Evolutionary conservation across 441 rosid species (phyloP).

Genomic region (Euphorbia celastroides): DNA sequence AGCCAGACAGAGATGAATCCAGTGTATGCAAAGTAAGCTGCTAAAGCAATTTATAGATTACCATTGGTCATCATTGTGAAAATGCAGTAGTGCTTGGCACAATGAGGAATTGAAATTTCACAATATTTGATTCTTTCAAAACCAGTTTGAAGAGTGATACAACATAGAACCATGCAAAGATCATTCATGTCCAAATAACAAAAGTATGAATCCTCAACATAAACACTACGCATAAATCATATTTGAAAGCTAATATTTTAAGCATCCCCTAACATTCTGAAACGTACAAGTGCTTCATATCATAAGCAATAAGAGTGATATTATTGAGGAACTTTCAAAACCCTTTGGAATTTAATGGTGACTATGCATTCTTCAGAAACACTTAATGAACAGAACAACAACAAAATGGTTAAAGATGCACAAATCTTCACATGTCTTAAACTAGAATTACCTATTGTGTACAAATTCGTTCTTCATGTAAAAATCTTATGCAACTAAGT

Average conservation of each 20-base stretch:
- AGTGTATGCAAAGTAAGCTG: not conserved
- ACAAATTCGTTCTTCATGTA: not conserved
- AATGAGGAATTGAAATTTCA: not conserved
- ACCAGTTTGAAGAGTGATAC: not conserved
- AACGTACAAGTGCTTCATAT: not conserved
- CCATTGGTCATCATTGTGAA: not conserved
- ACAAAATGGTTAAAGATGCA: not conserved
- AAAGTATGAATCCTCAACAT: not conserved
- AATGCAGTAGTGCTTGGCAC: not conserved
- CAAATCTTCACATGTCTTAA: not conserved
- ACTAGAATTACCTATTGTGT: too few relatives aligned
- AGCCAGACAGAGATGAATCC: not conserved
- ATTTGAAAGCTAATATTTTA: too few relatives aligned
- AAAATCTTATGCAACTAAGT: not conserved
- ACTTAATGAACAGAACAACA: not conserved
- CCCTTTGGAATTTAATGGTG: too few relatives aligned
- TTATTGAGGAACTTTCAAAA: not conserved
- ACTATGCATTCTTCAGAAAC: slow-evolving; percentile 2
- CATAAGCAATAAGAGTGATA: not conserved
- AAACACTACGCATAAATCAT: too few relatives aligned
- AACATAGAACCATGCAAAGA: not conserved
- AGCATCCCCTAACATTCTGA: not conserved
- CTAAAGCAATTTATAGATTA: slow-evolving; percentile 3
- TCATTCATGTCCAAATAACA: not conserved
- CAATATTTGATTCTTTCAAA: not conserved